Conservation (phyloP, 768 basidiomycete species). For the Boletellus ananiceps region DNA sequence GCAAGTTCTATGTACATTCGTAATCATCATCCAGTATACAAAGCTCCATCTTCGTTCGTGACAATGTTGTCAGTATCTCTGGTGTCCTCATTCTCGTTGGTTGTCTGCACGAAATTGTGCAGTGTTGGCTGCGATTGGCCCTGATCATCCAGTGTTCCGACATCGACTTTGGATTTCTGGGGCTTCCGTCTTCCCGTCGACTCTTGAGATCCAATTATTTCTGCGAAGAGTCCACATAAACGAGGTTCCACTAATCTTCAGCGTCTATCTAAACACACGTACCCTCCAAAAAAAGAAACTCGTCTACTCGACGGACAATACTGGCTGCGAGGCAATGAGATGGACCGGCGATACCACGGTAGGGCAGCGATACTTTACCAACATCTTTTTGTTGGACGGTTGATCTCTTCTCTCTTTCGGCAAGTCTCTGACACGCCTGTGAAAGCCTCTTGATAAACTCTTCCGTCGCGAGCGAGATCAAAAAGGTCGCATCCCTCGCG, state of each 20-base stretch:
- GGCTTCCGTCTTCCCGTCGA: slow-evolving; percentile 41
- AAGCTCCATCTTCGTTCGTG: slow-evolving; percentile 59
- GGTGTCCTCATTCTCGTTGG: slow-evolving; percentile 21
- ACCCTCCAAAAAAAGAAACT: slow-evolving; percentile 80
- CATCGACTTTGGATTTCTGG: slow-evolving; percentile 27
- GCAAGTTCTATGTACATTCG: background rate
- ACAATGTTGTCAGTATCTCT: slow-evolving; percentile 35
- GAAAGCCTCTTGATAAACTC: slow-evolving; percentile 78
- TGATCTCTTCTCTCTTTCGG: slow-evolving; percentile 64
- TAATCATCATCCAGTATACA: slow-evolving; percentile 37
- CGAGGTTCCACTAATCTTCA: background rate
- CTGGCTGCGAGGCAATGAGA: slow-evolving; percentile 39
- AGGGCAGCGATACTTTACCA: slow-evolving; percentile 42
- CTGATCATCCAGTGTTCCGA: slow-evolving; percentile 13
- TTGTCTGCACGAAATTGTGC: slow-evolving; percentile 44
- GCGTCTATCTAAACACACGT: background rate
- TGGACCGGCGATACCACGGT: background rate
- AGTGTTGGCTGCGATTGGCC: slow-evolving; percentile 36
- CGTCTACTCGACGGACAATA: slow-evolving; percentile 62
- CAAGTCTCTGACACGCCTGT: slow-evolving; percentile 65
- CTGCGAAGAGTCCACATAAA: slow-evolving; percentile 29
- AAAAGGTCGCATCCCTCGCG: slow-evolving; percentile 70
- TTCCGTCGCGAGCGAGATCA: slow-evolving; percentile 82
- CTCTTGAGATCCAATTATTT: slow-evolving; percentile 56
- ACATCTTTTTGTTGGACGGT: slow-evolving; percentile 79